Evolutionary conservation across 306 rosid species (phyloP).

Genomic region (Casuarina cunninghamiana): DNA sequence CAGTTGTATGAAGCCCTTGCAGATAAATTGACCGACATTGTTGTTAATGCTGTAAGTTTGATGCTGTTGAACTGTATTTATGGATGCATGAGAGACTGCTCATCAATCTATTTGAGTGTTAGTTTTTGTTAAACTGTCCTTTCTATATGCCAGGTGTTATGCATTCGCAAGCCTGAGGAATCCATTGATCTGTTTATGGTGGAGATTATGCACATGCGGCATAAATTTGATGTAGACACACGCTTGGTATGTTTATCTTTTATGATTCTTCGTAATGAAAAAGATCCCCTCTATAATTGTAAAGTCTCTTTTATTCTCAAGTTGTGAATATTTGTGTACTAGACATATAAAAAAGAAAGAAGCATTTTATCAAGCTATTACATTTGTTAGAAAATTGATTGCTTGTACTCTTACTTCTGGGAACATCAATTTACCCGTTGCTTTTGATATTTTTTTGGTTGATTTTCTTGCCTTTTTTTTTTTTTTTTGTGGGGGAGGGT

Average conservation of each 20-base stretch:
- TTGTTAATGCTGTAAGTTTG: constrained; percentile 78
- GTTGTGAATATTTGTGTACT: not conserved
- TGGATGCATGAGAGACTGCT: not conserved
- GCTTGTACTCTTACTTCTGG: not conserved
- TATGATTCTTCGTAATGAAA: not conserved
- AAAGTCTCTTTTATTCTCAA: not conserved
- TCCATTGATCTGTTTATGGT: constrained; percentile 92
- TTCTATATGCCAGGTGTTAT: constrained; percentile 62
- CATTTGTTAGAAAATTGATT: constrained; percentile 2
- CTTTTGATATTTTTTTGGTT: not conserved
- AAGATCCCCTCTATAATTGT: not conserved
- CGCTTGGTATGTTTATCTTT: constrained; percentile 66
- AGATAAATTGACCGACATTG: constrained; percentile 82
- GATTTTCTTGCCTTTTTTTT: not conserved
- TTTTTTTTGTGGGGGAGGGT: not conserved
- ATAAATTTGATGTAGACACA: constrained; percentile 93
- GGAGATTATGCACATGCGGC: constrained; percentile 99
- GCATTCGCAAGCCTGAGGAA: constrained; percentile 87
- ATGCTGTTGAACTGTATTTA: constrained; percentile 22
- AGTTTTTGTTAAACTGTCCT: constrained; percentile 16
- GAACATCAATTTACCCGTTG: not conserved
- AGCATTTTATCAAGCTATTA: not conserved
- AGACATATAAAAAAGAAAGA: not conserved
- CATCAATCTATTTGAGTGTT: not conserved
- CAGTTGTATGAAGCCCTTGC: constrained; percentile 93